phyloP scores from a whole-genome alignment of 148 eudicot genomes.

The Vaccinium darrowii region DNA sequence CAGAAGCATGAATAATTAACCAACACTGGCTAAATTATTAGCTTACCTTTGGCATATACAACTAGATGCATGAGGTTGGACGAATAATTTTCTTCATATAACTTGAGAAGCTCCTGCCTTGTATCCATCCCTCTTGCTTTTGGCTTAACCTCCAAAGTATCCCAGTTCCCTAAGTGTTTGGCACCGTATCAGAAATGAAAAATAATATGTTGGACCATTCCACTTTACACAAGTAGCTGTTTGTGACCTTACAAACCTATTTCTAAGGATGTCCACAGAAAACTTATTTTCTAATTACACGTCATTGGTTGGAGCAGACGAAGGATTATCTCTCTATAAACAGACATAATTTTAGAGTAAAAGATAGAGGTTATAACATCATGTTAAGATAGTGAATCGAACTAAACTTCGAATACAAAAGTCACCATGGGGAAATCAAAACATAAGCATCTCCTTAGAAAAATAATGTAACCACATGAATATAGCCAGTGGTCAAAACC shows the following conservation, averaged over 20 bases:
- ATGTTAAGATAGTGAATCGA: background rate
- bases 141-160: conserved; percentile 82
- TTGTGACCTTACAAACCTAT: background rate
- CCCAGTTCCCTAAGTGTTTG: conserved; percentile 69
- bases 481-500: background rate
- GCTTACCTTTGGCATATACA: conserved; percentile 76
- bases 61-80: conserved; percentile 92
- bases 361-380: too few species aligned
- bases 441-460: too few species aligned
- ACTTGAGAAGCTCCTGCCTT: conserved; percentile 76
- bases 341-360: too few species aligned
- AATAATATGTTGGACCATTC: background rate
- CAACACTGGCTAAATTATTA: background rate
- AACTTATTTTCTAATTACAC: background rate
- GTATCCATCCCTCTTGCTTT: conserved; percentile 76
- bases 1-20: background rate
- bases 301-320: too few species aligned
- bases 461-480: background rate
- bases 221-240: background rate
- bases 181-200: conserved; percentile 2
- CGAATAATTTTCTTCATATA: conserved; percentile 77
- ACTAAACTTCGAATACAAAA: background rate
- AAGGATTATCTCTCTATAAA: too few species aligned
- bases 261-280: background rate
- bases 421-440: background rate